phyloP scores from a whole-genome alignment of 345 rosid species.

The Erodium maritimum region DNA sequence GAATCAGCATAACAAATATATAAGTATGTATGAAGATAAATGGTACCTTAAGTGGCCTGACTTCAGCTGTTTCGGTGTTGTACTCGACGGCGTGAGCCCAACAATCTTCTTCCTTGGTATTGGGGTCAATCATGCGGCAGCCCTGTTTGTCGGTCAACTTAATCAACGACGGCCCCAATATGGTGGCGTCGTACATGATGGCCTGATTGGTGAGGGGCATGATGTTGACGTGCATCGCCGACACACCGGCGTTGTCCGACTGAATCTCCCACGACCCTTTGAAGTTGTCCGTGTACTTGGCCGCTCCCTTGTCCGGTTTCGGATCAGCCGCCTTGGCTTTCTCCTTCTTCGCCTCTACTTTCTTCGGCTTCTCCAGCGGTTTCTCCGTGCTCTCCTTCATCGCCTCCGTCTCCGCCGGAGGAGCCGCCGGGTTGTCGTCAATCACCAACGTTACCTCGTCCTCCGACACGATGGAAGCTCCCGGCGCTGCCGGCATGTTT shows the following conservation, averaged over 20 bases:
- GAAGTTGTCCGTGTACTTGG: background rate
- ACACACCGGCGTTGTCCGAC: conserved; percentile 13
- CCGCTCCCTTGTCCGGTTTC: background rate
- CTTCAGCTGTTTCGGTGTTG: conserved; percentile 4
- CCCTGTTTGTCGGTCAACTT: conserved; percentile 2
- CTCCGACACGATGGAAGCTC: background rate
- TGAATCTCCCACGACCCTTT: conserved; percentile 14
- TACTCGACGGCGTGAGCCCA: conserved; percentile 13
- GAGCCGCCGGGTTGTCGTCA: background rate
- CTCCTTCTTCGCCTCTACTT: background rate
- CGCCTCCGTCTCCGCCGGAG: background rate
- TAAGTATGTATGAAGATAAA: background rate
- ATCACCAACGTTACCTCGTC: background rate
- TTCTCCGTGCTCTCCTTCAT: background rate
- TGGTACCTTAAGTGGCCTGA: conserved; percentile 11
- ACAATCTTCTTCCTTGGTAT: conserved; percentile 1
- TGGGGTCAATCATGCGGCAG: background rate
- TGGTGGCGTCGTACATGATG: conserved; percentile 12
- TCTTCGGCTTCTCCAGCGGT: background rate
- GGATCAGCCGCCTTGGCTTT: background rate
- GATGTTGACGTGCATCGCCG: conserved; percentile 16
- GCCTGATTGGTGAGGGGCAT: conserved; percentile 11
- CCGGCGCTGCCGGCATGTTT: background rate
- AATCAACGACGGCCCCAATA: conserved; percentile 7
- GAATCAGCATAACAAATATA: too few species aligned